Conservation (phyloP, 2,329 filamentous ascomycete genomes). For the Lachnellula cervina region DNA sequence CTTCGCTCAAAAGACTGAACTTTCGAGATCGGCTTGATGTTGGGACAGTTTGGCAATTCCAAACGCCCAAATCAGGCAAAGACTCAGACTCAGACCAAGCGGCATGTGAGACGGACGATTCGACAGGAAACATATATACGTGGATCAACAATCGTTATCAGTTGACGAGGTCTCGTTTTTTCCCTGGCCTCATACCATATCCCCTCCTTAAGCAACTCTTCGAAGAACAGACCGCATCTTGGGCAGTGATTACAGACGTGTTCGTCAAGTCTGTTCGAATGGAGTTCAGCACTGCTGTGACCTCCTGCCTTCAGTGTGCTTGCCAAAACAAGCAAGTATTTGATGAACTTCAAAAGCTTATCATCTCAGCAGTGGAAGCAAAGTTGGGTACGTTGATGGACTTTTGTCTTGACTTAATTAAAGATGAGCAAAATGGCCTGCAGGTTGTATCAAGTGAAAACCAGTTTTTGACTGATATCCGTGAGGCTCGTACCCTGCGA, state of each 20-base stretch:
- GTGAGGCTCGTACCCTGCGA: not conserved
- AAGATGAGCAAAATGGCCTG: not conserved
- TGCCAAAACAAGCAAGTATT: not conserved
- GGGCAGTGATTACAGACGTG: not conserved
- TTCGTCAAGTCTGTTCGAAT: not conserved
- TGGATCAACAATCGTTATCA: constrained; percentile 1
- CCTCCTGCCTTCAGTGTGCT: not conserved
- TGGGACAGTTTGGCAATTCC: not conserved
- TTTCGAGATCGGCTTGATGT: not conserved
- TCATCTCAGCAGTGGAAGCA: not conserved
- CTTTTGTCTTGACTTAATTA: not conserved
- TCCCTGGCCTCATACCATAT: not conserved
- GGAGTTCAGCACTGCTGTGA: not conserved
- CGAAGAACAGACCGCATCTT: not conserved
- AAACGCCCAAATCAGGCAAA: not conserved
- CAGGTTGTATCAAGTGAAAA: not conserved
- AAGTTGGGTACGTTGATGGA: not conserved
- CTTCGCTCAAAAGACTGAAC: not conserved
- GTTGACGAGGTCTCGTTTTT: not conserved
- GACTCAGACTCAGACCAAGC: not conserved
- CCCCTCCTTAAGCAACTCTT: not conserved
- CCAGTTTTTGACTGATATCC: not conserved
- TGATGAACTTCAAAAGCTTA: not conserved
- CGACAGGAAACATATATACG: not conserved
- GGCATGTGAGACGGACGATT: not conserved